Conservation (phyloP, 2,329 filamentous ascomycete genomes). For the Penicillium sp. region DNA sequence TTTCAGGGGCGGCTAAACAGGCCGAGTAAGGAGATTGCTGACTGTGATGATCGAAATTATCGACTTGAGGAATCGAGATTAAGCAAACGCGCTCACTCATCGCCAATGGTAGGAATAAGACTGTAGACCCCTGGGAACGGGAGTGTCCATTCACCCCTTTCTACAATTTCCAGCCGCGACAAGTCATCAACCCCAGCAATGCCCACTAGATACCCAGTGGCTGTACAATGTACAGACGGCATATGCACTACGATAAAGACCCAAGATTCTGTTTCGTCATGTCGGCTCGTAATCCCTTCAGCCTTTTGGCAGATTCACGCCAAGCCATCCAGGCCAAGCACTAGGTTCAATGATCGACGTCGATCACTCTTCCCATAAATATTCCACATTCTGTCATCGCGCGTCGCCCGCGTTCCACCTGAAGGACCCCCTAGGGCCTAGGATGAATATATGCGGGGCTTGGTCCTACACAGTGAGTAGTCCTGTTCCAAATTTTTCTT, state of each 20-base stretch:
- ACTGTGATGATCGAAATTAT: not conserved
- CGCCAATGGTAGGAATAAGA: not conserved
- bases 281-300: not conserved
- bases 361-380: slow-evolving; percentile 24
- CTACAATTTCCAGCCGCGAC: not conserved
- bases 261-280: not conserved
- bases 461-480: slow-evolving; percentile 24
- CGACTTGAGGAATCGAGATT: not conserved
- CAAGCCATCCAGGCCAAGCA: slow-evolving; percentile 17
- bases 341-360: slow-evolving; percentile 31
- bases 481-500: slow-evolving; percentile 21
- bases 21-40: not conserved
- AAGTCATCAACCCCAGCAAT: not conserved
- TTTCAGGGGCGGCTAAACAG: not conserved
- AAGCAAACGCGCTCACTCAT: not conserved
- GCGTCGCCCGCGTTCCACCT: slow-evolving; percentile 29
- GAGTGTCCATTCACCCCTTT: not conserved
- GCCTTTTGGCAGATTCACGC: slow-evolving; percentile 10
- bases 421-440: slow-evolving; percentile 26
- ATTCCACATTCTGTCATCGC: slow-evolving; percentile 33
- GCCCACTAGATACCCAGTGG: no score
- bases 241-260: not conserved
- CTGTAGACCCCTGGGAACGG: slow-evolving; percentile 7
- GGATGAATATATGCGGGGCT: slow-evolving; percentile 28
- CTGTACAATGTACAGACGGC: not conserved